Percentiles rank a stretch among this genome's conserved stretches.
Evolutionary conservation across 2,329 filamentous ascomycete species (phyloP).

Genomic region (Claviceps purpurea): DNA sequence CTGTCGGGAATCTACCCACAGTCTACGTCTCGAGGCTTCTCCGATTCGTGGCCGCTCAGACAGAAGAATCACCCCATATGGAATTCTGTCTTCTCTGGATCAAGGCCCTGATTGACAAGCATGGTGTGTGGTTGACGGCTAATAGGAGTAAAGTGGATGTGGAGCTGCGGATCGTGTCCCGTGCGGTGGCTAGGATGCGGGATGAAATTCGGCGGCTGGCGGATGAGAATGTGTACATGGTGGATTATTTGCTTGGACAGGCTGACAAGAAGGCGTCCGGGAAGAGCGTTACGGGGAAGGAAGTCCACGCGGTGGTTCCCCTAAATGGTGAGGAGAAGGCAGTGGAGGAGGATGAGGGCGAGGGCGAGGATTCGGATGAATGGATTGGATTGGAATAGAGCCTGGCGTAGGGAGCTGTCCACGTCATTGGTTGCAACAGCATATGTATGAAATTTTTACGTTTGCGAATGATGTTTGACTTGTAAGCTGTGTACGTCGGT

Average conservation of each 20-base stretch:
- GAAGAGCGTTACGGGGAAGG: conserved; percentile 9
- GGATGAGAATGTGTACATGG: conserved; percentile 78
- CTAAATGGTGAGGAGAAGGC: neutral
- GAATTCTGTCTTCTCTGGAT: conserved; percentile 95
- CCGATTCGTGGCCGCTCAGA: conserved; percentile 75
- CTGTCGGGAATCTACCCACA: conserved; percentile 65
- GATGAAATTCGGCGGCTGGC: conserved; percentile 71
- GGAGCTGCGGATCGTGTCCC: conserved; percentile 70
- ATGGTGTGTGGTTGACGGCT: conserved; percentile 75
- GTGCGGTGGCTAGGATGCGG: conserved; percentile 67
- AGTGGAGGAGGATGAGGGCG: conserved; percentile 19
- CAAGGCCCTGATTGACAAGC: conserved; percentile 64
- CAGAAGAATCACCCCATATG: conserved; percentile 81
- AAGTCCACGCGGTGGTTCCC: conserved; percentile 3
- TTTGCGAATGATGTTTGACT: too few species aligned
- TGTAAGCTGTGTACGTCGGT: too few species aligned
- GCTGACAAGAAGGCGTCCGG: conserved; percentile 15
- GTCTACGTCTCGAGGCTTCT: conserved; percentile 80
- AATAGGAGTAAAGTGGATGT: conserved; percentile 68
- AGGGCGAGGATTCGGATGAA: conserved; percentile 19
- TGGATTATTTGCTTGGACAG: conserved; percentile 63
- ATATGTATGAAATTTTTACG: too few species aligned
- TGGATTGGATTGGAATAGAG: conserved; percentile 26
- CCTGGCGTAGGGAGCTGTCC: neutral
- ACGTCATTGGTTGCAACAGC: too few species aligned